Base-by-base conservation (phyloP, 371 early-diverging fungal genomes). In the Funneliformis caledonium region DNA sequence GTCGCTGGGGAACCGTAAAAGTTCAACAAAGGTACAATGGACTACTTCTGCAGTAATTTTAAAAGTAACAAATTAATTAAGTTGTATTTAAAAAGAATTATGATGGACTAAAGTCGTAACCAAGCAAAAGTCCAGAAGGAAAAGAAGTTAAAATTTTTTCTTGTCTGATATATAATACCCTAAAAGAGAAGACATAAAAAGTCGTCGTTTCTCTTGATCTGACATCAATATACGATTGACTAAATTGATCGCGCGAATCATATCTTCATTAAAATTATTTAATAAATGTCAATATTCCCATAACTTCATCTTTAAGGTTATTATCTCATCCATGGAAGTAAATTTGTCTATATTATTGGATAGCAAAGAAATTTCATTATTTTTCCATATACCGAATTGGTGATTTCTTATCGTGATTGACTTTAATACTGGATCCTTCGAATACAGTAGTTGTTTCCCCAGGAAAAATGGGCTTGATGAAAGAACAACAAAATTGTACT, bases 281-380 rank as follows among this genome's bases (percentile, higher is more conserved):
- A n/a, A 1, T 2, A 79, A 11, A 0, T 16, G n/a, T 56, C 59
- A 72, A 69, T 59, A 79, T 22, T 70, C n/a, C 79, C 6, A 42
- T 59, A 59, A 79, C 19, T 31, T 52, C 70, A 2, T 68, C 68
- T 48, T 79, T 79, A 22, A 70, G 16, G 19, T 79, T 70, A 26
- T 43, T 50, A 4, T 19, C n/a, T 33, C 3, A 11, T 65, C 31
- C 1, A 65, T 22, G 50, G 65, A 77, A 33, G n/a, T 9, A 45
- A 19, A 77, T 0, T 77, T 67, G 26, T 48, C 16, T n/a, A 77
- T 43, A 19, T 5, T 10, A 3, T 11, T 43, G 8, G 0, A 0
- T 22, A 1, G 0, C 1, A 43, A n/a, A 19, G 0, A 0, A 43
- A 10, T 0, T 37, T 42, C 33, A n/a, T 43, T 43, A 22, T n/a